Conservation (phyloP, 2,329 filamentous ascomycete species). For the Colletotrichum orchidophilum region DNA sequence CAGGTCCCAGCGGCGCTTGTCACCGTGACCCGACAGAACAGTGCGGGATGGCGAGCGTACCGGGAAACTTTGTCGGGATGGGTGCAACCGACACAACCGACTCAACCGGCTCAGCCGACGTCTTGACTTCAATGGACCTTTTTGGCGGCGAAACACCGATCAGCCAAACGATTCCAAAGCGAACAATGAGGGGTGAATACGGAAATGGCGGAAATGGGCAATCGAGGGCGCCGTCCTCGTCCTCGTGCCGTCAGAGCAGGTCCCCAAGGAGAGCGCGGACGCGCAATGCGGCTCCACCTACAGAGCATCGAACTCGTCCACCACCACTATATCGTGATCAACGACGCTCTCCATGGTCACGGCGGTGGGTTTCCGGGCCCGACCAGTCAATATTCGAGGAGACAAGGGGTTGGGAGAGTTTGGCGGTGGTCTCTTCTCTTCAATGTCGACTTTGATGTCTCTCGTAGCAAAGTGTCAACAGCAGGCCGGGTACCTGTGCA, state of each 20-base stretch:
- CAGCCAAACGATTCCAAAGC: background rate
- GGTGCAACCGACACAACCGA: conserved; percentile 22
- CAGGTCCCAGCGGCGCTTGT: background rate
- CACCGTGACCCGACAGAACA: background rate
- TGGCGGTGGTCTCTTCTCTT: background rate
- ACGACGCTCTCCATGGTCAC: conserved; percentile 39
- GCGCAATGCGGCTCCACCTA: conserved; percentile 44
- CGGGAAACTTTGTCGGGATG: conserved; percentile 46
- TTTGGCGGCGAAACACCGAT: background rate
- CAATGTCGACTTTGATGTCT: background rate
- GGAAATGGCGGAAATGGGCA: background rate
- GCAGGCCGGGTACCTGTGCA: too few relatives aligned
- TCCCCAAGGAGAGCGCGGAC: background rate
- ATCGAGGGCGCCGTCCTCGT: conserved; percentile 8
- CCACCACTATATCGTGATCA: conserved; percentile 53
- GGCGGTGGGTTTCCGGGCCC: background rate
- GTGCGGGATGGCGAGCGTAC: conserved; percentile 37
- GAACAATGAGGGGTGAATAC: conserved; percentile 26
- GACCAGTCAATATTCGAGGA: background rate
- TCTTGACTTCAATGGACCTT: conserved; percentile 51
- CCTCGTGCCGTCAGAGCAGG: background rate
- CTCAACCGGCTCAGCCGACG: conserved; percentile 8
- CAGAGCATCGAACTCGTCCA: conserved; percentile 66
- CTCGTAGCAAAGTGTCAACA: background rate
- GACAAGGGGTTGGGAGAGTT: background rate